A percentile compares a stretch with the other conserved stretches of the same genome.
Evolutionary conservation across 1,139 yeast species (phyloP).

Genomic region (Lipomyces yarrowii): DNA sequence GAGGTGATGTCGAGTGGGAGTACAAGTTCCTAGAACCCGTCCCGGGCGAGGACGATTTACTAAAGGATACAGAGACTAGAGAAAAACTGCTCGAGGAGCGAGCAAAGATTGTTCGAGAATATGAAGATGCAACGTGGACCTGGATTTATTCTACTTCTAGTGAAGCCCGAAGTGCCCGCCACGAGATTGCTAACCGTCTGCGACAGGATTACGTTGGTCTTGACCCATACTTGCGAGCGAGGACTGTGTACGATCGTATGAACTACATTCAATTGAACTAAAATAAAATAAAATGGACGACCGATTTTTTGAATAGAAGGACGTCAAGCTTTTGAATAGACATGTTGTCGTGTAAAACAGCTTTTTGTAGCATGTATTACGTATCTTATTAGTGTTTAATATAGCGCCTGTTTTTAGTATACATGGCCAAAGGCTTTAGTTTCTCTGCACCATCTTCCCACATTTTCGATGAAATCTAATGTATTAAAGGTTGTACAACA

Average conservation of each 20-base stretch:
- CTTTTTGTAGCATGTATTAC: neutral
- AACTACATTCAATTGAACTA: constrained; percentile 41
- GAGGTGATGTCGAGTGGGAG: constrained; percentile 63
- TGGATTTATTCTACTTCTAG: constrained; percentile 62
- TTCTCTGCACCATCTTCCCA: neutral
- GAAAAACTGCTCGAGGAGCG: constrained; percentile 53
- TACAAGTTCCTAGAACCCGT: constrained; percentile 61
- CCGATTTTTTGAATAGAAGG: neutral
- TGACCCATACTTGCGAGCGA: constrained; percentile 75
- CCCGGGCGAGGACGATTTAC: constrained; percentile 49
- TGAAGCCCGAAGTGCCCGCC: constrained; percentile 48
- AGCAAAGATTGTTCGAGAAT: constrained; percentile 49
- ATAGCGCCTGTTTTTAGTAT: neutral
- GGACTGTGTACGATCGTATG: constrained; percentile 65
- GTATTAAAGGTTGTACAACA: neutral
- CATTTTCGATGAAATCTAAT: neutral
- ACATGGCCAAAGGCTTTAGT: neutral
- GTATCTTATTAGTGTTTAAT: neutral
- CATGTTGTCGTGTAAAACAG: neutral
- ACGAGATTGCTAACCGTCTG: constrained; percentile 51
- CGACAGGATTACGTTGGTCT: constrained; percentile 59
- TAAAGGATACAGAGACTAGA: constrained; percentile 49
- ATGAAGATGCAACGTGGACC: constrained; percentile 59
- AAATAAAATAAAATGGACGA: neutral
- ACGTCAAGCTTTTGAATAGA: neutral